Evolutionary conservation across 176 grass and related monocot species (phyloP).

Genomic region (Bromus sterilis): DNA sequence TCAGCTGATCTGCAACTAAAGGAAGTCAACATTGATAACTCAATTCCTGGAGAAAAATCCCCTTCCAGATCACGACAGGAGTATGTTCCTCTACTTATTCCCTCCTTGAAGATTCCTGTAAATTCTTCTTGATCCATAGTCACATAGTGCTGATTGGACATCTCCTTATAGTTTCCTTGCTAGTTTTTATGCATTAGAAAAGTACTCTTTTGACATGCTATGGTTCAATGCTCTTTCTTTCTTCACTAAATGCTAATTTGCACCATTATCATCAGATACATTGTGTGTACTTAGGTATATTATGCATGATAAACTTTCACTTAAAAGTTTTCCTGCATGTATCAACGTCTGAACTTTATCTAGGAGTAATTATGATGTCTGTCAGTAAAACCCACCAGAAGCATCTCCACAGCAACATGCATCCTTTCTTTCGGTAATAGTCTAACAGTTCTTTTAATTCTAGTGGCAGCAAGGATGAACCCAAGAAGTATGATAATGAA

Average conservation of each 20-base stretch:
- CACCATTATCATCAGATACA: background rate
- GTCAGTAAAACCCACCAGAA: background rate
- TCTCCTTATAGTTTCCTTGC: background rate
- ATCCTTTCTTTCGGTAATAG: background rate
- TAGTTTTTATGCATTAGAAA: background rate
- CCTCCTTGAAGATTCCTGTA: background rate
- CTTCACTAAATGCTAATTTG: background rate
- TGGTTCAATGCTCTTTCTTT: background rate
- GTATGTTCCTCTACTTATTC: conserved; percentile 8
- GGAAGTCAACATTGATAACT: conserved; percentile 12
- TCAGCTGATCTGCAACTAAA: conserved; percentile 10
- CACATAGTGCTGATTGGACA: background rate
- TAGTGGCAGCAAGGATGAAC: conserved; percentile 33
- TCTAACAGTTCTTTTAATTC: conserved; percentile 9
- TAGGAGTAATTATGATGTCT: background rate
- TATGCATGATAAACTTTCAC: background rate
- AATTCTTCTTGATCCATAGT: too few relatives aligned
- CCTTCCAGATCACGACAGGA: conserved; percentile 17
- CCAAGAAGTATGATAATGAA: conserved; percentile 19
- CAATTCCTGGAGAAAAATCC: conserved; percentile 36
- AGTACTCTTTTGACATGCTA: background rate
- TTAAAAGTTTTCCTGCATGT: background rate
- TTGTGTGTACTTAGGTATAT: background rate
- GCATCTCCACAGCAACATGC: background rate
- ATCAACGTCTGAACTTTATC: background rate